Evolutionary conservation across 2,329 filamentous ascomycete genomes (phyloP).

Genomic region (Trichoderma atroviride): DNA sequence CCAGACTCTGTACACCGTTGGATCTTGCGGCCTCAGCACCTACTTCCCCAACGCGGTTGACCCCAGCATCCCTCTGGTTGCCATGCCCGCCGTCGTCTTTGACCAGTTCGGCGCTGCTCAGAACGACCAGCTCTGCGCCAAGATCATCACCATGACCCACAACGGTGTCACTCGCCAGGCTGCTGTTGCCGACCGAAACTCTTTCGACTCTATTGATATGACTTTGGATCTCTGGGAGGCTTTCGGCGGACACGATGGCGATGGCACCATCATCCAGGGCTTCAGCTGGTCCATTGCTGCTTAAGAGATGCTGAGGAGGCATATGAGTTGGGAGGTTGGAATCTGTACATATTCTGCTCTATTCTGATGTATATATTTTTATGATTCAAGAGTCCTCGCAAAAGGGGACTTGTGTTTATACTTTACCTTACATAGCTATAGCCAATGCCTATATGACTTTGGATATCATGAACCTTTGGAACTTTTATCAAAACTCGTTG

Average conservation of each 20-base stretch:
- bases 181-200: constrained; percentile 25
- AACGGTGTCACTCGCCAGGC: constrained; percentile 26
- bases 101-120: constrained; percentile 24
- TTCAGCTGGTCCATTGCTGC: constrained; percentile 3
- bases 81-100: constrained; percentile 23
- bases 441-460: background rate
- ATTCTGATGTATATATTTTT: constrained; percentile 21
- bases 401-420: background rate
- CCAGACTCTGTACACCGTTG: background rate
- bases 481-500: background rate
- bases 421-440: background rate
- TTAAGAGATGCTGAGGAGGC: background rate
- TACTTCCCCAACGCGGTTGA: constrained; percentile 16
- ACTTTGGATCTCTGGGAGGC: constrained; percentile 24
- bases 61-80: constrained; percentile 15
- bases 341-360: constrained; percentile 16
- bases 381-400: background rate
- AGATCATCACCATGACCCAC: constrained; percentile 23
- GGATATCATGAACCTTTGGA: background rate
- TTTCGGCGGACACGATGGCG: constrained; percentile 22
- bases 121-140: constrained; percentile 24
- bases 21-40: constrained; percentile 27
- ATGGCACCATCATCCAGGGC: constrained; percentile 17
- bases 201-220: constrained; percentile 25
- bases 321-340: background rate